Base-by-base conservation (phyloP, 306 rosid species). In the Quercus variabilis region DNA sequence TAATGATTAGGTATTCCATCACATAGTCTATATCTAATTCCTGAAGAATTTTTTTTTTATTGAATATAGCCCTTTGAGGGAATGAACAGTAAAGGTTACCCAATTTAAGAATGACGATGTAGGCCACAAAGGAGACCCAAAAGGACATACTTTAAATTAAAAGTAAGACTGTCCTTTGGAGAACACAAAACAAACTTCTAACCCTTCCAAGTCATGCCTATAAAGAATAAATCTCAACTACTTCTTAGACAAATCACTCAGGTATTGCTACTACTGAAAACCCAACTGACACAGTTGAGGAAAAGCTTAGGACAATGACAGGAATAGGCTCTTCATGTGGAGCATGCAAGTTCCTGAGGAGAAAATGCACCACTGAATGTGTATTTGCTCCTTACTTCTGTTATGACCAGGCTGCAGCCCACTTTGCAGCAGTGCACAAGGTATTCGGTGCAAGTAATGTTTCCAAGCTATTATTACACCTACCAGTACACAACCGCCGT, bases 391-490 rank as follows among this genome's bases (percentile, higher is more conserved):
- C 97, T 74, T 87, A 88, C 86, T 93, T 93, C 76, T 89, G 86
- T 74, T 91, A 93, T 76, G 97, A 91, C 49, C 83, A 93, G 43
- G 96, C 96, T 60, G 76, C 96, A 69, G 72, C 82, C 13, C 96
- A 93, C 81, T 93, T 93, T 79, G 80, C 94, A 64, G 97, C 97
- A 55, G 96, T 93, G 33, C 97, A 93, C 78, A 93, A 89, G 79
- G 89, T 93, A 78, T 93, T 91, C 74, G 97, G 97, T 21, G 96
- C 97, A 18, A 93, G 97, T 79, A 93, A 93, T 13, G 96, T 88
- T 19, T 93, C 97, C 14, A 91, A 85, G 87, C 79, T 93, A 31
- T 76, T 93, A 64, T 76, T 84, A 46, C 91, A 91, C 86, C 82
- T 93, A 74, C 97, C 97, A 11, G 74, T 89, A 30, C 92, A 85